These are phyloP conservation scores for Populus tomentosa DNA, from an alignment of 441 rosid genomes.

Conservation along the genomic window DNA sequence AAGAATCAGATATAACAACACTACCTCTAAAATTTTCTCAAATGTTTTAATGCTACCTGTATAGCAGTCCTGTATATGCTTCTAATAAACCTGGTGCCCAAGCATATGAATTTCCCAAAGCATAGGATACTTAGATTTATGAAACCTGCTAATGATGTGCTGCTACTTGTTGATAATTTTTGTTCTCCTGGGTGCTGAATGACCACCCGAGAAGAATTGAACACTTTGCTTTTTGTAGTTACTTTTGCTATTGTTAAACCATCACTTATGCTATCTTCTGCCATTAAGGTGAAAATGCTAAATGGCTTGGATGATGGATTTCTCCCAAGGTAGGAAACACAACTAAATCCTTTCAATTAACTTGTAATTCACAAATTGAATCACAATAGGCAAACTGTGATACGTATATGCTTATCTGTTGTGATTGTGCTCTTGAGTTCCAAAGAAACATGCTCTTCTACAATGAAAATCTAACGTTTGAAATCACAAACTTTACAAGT, in stretches of 20 bases:
- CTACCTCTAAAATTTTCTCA: neutral
- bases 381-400: neutral
- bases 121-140: neutral
- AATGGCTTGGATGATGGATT: neutral
- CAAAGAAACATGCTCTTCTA: neutral
- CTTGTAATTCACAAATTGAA: neutral
- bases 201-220: neutral
- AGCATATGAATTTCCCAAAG: neutral
- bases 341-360: neutral
- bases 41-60: too few species aligned
- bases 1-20: neutral
- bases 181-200: neutral
- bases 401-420: neutral
- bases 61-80: neutral
- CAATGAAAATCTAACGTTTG: neutral
- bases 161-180: neutral
- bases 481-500: neutral
- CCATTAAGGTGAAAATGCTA: neutral
- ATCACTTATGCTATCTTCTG: neutral
- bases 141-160: neutral
- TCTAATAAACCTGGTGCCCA: neutral
- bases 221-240: neutral
- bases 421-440: neutral
- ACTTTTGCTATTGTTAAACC: too few species aligned
- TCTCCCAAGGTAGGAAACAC: neutral